Evolutionary conservation across 305 asterid species (phyloP).

Genomic region (Solanum hybrid): DNA sequence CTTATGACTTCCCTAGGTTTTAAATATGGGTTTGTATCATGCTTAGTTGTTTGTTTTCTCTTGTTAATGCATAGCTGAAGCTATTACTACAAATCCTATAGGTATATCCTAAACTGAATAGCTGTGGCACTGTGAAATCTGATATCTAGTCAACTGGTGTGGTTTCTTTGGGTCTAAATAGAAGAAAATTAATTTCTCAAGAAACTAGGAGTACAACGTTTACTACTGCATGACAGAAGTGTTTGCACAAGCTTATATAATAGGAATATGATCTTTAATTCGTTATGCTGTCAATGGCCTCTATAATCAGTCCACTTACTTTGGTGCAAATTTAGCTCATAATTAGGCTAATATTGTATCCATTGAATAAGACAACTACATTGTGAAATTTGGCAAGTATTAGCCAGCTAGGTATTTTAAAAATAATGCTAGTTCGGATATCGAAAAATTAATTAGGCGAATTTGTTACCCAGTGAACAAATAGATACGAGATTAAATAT

Average conservation of each 20-base stretch:
- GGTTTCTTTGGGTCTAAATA: background rate
- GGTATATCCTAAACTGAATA: background rate
- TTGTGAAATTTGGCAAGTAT: background rate
- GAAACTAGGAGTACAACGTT: background rate
- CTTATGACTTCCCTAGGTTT: background rate
- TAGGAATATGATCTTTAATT: background rate
- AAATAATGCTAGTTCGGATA: background rate
- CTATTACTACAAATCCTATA: background rate
- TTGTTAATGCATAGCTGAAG: background rate
- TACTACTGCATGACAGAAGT: background rate
- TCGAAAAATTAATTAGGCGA: background rate
- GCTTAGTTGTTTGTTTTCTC: background rate
- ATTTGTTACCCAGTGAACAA: background rate
- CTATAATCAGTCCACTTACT: background rate
- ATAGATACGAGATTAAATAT: background rate
- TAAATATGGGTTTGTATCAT: background rate
- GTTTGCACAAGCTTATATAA: background rate
- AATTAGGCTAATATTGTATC: background rate
- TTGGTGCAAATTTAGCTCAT: background rate
- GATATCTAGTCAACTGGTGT: background rate
- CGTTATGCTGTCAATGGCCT: background rate
- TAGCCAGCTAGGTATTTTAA: background rate
- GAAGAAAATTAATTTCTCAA: background rate
- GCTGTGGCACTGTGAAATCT: background rate
- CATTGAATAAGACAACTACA: background rate